Conservation (phyloP, 2,329 filamentous ascomycete species). For the Aspergillus puulaauensis region DNA sequence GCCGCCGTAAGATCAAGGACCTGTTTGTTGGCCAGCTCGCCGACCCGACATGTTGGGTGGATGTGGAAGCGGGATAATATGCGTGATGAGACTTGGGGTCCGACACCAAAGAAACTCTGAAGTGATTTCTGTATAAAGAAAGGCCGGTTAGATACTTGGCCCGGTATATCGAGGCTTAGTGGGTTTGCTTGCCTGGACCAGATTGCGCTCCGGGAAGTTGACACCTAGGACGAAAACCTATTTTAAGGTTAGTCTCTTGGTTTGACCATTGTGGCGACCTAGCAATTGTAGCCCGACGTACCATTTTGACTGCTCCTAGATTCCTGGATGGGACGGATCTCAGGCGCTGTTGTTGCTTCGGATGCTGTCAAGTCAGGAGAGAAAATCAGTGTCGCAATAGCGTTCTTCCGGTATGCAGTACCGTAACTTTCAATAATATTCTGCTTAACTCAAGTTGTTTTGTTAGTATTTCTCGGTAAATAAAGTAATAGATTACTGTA, state of each 20-base stretch:
- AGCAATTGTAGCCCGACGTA: constrained; percentile 11
- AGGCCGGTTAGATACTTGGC: background rate
- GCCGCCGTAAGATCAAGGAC: constrained; percentile 80
- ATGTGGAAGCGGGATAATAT: constrained; percentile 90
- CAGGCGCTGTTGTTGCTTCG: background rate
- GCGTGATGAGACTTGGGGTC: constrained; percentile 65
- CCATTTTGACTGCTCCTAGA: constrained; percentile 28
- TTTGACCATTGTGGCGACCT: background rate
- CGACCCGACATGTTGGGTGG: constrained; percentile 77
- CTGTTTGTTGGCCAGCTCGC: constrained; percentile 71
- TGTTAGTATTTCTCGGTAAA: background rate
- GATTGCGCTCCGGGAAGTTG: constrained; percentile 78
- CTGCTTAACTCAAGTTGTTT: background rate
- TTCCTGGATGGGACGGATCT: background rate
- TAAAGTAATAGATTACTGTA: background rate
- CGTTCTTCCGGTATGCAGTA: constrained; percentile 28
- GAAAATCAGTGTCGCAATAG: constrained; percentile 35
- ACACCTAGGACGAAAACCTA: constrained; percentile 79
- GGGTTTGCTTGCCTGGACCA: constrained; percentile 69
- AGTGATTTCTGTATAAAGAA: constrained; percentile 52
- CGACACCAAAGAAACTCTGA: constrained; percentile 82
- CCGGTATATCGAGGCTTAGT: background rate
- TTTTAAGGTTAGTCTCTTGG: constrained; percentile 12
- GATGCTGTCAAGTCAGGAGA: constrained; percentile 23
- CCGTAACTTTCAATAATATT: constrained; percentile 10